Percentiles rank a stretch among this genome's conserved stretches.
phyloP scores from a whole-genome alignment of 768 basidiomycete genomes.

The Trametes villosa region DNA sequence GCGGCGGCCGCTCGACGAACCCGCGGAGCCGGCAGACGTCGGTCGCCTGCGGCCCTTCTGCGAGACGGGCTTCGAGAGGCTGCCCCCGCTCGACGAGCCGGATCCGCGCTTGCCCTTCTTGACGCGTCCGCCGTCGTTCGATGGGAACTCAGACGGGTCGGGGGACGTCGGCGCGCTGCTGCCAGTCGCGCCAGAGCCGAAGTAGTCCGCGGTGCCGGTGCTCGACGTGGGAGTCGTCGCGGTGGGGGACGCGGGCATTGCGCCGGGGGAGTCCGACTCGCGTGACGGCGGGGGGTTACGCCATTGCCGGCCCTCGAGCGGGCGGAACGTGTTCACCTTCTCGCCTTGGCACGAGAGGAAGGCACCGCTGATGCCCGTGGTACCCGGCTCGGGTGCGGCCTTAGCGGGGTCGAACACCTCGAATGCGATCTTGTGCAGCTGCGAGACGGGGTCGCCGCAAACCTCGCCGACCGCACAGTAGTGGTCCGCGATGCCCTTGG shows the following conservation, averaged over 20 bases:
- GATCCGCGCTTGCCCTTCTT: constrained; percentile 79
- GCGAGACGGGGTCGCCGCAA: constrained; percentile 92
- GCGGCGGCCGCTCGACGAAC: constrained; percentile 56
- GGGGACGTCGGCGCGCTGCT: constrained; percentile 75
- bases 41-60: constrained; percentile 70
- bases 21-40: constrained; percentile 60
- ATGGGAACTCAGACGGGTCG: constrained; percentile 67
- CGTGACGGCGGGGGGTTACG: constrained; percentile 39
- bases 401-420: constrained; percentile 82
- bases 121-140: constrained; percentile 85
- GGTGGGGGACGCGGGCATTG: constrained; percentile 71
- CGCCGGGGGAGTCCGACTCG: constrained; percentile 43
- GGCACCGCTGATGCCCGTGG: constrained; percentile 76
- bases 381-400: constrained; percentile 73
- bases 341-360: constrained; percentile 93
- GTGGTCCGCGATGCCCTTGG: constrained; percentile 82
- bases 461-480: constrained; percentile 85
- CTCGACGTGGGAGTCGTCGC: constrained; percentile 55
- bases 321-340: constrained; percentile 89
- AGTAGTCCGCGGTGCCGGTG: constrained; percentile 61
- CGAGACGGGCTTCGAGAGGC: constrained; percentile 53
- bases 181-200: constrained; percentile 50
- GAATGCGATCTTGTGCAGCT: constrained; percentile 94
- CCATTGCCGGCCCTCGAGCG: constrained; percentile 84
- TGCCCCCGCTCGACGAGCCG: constrained; percentile 73